phyloP scores from a whole-genome alignment of 2,329 filamentous ascomycete genomes.

The Penicillium sp. region DNA sequence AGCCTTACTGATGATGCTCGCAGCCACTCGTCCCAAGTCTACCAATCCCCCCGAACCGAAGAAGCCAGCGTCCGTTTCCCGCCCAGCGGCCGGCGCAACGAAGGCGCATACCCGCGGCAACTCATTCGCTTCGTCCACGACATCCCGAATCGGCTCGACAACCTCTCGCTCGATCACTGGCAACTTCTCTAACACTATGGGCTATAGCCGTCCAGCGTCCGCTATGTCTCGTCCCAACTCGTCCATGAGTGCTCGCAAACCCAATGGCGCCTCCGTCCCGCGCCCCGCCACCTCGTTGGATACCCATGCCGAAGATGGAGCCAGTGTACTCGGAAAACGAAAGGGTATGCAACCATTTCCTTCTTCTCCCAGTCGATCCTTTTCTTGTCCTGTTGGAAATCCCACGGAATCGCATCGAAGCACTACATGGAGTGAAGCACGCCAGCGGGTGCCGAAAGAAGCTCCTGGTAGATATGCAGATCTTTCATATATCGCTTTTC shows the following conservation, averaged over 20 bases:
- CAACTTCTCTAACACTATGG: slow-evolving; percentile 58
- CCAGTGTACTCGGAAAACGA: slow-evolving; percentile 44
- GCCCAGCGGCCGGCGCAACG: slow-evolving; percentile 41
- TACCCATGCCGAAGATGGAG: slow-evolving; percentile 39
- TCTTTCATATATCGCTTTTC: not conserved
- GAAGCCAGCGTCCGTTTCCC: slow-evolving; percentile 25
- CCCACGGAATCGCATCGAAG: not conserved
- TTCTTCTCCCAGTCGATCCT: slow-evolving; percentile 22
- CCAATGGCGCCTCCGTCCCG: slow-evolving; percentile 43
- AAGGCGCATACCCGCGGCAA: slow-evolving; percentile 41
- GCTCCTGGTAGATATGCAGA: not conserved
- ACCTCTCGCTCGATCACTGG: slow-evolving; percentile 47
- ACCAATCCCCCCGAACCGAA: slow-evolving; percentile 48
- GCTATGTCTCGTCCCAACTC: slow-evolving; percentile 52
- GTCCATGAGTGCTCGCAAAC: slow-evolving; percentile 51
- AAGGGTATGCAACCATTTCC: slow-evolving; percentile 52
- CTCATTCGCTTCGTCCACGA: slow-evolving; percentile 37
- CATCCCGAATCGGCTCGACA: slow-evolving; percentile 42
- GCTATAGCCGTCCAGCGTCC: slow-evolving; percentile 51
- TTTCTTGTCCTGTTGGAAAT: slow-evolving; percentile 13
- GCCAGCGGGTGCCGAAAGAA: not conserved
- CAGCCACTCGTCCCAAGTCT: slow-evolving; percentile 48
- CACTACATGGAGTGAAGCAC: not conserved
- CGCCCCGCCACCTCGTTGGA: slow-evolving; percentile 46
- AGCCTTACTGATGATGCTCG: slow-evolving; percentile 39